phyloP scores from a whole-genome alignment of 1,139 yeast species.

The Ogataea hybrid region DNA sequence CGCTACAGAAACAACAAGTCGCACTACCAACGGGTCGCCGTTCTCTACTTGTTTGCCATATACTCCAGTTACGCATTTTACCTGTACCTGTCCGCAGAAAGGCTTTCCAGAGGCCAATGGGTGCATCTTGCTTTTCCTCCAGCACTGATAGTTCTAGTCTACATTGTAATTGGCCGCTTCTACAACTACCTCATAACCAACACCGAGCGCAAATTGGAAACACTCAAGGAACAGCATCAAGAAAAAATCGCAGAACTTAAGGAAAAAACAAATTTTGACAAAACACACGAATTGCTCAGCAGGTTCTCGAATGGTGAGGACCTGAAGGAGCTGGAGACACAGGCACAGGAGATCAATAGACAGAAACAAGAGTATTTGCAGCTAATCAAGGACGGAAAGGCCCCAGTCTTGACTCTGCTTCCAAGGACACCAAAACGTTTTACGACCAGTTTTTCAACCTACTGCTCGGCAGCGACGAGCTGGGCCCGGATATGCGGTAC shows the following conservation, averaged over 20 bases:
- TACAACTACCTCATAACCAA: slow-evolving; percentile 31
- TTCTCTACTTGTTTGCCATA: slow-evolving; percentile 33
- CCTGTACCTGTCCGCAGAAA: slow-evolving; percentile 22
- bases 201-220: slow-evolving; percentile 32
- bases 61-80: slow-evolving; percentile 36
- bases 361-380: slow-evolving; percentile 30
- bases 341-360: slow-evolving; percentile 27
- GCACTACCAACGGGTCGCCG: slow-evolving; percentile 19
- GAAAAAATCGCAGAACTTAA: slow-evolving; percentile 73
- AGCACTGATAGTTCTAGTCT: slow-evolving; percentile 27
- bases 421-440: slow-evolving; percentile 11
- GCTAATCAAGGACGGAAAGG: slow-evolving; percentile 27
- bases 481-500: slow-evolving; percentile 58
- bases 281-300: slow-evolving; percentile 69
- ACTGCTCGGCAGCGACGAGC: slow-evolving; percentile 70
- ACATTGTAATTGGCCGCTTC: slow-evolving; percentile 28
- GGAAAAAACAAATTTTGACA: slow-evolving; percentile 71
- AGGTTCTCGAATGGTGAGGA: slow-evolving; percentile 54
- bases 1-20: slow-evolving; percentile 27
- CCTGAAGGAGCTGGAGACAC: slow-evolving; percentile 28
- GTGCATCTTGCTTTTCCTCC: slow-evolving; percentile 35
- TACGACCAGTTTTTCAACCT: slow-evolving; percentile 49
- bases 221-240: slow-evolving; percentile 50
- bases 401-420: slow-evolving; percentile 15
- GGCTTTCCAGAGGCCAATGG: slow-evolving; percentile 16